Percentiles rank a stretch among this genome's conserved stretches.
Evolutionary conservation across 2,329 filamentous ascomycete genomes (phyloP).

Genomic region (Nigrospora osmanthi): DNA sequence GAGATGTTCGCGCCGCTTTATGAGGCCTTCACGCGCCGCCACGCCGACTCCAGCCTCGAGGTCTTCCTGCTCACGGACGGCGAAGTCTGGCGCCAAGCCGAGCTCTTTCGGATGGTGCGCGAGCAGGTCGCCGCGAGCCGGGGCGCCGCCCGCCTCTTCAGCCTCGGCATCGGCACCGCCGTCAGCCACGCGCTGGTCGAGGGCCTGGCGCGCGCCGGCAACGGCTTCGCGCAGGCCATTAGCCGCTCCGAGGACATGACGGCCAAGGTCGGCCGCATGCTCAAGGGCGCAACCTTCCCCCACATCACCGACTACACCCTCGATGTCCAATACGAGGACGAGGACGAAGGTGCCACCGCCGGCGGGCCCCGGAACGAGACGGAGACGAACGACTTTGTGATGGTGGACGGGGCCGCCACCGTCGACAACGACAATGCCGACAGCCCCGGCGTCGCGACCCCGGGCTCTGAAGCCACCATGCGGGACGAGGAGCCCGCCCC

Average conservation of each 20-base stretch:
- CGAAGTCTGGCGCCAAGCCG: slow-evolving; percentile 38
- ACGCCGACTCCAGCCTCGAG: slow-evolving; percentile 40
- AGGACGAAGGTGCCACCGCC: background rate
- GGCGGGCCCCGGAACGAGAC: background rate
- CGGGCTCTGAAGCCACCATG: slow-evolving; percentile 19
- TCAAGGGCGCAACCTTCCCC: slow-evolving; percentile 61
- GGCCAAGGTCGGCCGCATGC: slow-evolving; percentile 63
- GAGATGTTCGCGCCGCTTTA: slow-evolving; percentile 40
- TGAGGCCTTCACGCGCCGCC: slow-evolving; percentile 31
- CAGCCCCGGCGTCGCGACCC: slow-evolving; percentile 48
- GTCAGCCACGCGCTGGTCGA: slow-evolving; percentile 47
- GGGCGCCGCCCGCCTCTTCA: slow-evolving; percentile 42
- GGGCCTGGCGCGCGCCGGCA: slow-evolving; percentile 44
- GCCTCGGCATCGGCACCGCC: slow-evolving; percentile 42
- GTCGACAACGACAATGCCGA: slow-evolving; percentile 60
- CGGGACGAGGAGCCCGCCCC: slow-evolving; percentile 1
- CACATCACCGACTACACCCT: slow-evolving; percentile 58
- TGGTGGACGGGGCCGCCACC: slow-evolving; percentile 51
- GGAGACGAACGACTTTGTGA: slow-evolving; percentile 48
- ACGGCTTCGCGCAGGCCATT: slow-evolving; percentile 56
- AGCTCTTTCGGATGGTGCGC: slow-evolving; percentile 37
- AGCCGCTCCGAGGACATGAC: slow-evolving; percentile 57
- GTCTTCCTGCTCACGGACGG: slow-evolving; percentile 51
- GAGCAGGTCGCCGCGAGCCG: slow-evolving; percentile 27
- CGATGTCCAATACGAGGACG: slow-evolving; percentile 48